These are phyloP conservation scores for Apodospora peruviana DNA, from an alignment of 495 filamentous ascomycete species.

Conservation along the genomic window DNA sequence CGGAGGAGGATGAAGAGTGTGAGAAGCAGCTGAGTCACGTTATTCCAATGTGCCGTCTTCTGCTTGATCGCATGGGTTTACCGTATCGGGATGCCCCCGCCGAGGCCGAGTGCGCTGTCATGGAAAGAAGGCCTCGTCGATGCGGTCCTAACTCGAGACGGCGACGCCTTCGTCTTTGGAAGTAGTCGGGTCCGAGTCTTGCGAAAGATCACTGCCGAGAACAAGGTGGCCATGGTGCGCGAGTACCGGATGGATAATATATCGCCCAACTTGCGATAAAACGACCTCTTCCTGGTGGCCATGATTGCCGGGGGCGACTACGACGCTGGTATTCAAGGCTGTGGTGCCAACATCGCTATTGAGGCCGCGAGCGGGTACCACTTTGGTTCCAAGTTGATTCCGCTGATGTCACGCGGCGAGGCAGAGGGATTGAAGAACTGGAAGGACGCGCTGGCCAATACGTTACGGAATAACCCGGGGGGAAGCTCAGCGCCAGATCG, in stretches of 20 bases:
- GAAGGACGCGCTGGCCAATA: neutral
- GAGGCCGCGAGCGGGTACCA: neutral
- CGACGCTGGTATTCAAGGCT: neutral
- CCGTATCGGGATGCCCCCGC: neutral
- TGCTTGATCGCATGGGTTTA: neutral
- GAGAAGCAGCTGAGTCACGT: neutral
- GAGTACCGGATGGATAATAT: neutral
- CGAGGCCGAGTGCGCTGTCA: neutral
- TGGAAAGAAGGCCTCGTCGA: neutral
- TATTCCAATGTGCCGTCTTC: neutral
- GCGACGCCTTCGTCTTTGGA: slow-evolving; percentile 4
- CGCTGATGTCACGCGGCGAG: neutral
- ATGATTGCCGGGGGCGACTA: neutral
- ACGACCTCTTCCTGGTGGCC: neutral
- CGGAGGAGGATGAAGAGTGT: neutral
- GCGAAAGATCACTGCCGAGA: neutral
- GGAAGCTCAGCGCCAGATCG: neutral
- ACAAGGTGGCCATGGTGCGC: neutral
- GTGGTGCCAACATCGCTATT: neutral
- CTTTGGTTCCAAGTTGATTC: neutral
- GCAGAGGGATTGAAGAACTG: neutral
- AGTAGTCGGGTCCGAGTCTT: neutral
- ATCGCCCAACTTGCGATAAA: neutral
- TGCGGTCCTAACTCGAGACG: slow-evolving; percentile 1
- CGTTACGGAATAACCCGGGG: neutral